A percentile compares a stretch with the other conserved stretches of the same genome.
Evolutionary conservation across 176 grass and related monocot species (phyloP).

Genomic region (Musa troglodytarum): DNA sequence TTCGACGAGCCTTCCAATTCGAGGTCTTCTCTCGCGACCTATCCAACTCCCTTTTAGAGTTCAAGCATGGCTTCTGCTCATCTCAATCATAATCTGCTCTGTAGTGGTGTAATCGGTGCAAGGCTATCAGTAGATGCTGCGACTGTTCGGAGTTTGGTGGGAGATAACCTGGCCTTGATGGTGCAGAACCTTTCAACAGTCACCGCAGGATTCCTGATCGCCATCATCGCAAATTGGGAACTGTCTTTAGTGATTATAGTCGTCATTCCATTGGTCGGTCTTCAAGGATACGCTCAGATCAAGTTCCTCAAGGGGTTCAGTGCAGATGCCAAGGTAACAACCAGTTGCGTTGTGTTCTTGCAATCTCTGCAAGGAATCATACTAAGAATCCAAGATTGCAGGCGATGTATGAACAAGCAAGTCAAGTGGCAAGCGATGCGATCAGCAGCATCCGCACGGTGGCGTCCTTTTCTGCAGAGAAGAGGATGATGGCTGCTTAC

Average conservation of each 20-base stretch:
- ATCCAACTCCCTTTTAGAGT: not conserved
- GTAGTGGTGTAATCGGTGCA: slow-evolving; percentile 65
- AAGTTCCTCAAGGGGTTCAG: slow-evolving; percentile 64
- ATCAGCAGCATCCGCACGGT: slow-evolving; percentile 74
- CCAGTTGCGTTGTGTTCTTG: not conserved
- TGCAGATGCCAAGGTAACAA: slow-evolving; percentile 58
- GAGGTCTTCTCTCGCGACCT: slow-evolving; percentile 23
- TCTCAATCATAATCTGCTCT: slow-evolving; percentile 4
- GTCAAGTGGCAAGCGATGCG: slow-evolving; percentile 69
- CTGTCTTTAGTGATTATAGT: slow-evolving; percentile 52
- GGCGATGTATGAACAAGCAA: slow-evolving; percentile 74
- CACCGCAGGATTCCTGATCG: slow-evolving; percentile 54
- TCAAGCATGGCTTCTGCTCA: not conserved
- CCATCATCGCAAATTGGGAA: slow-evolving; percentile 67
- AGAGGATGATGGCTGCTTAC: slow-evolving; percentile 59
- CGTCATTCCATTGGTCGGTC: slow-evolving; percentile 55
- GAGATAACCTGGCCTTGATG: slow-evolving; percentile 56
- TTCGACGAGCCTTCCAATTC: slow-evolving; percentile 86
- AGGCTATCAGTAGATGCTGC: slow-evolving; percentile 71
- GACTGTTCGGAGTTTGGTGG: slow-evolving; percentile 60
- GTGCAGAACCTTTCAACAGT: slow-evolving; percentile 54
- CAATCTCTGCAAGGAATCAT: not conserved
- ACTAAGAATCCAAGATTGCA: slow-evolving; percentile 4
- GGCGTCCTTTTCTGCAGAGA: slow-evolving; percentile 64
- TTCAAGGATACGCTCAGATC: slow-evolving; percentile 53